phyloP scores from a whole-genome alignment of 2,329 filamentous ascomycete species.

The Pyrenophora seminiperda region DNA sequence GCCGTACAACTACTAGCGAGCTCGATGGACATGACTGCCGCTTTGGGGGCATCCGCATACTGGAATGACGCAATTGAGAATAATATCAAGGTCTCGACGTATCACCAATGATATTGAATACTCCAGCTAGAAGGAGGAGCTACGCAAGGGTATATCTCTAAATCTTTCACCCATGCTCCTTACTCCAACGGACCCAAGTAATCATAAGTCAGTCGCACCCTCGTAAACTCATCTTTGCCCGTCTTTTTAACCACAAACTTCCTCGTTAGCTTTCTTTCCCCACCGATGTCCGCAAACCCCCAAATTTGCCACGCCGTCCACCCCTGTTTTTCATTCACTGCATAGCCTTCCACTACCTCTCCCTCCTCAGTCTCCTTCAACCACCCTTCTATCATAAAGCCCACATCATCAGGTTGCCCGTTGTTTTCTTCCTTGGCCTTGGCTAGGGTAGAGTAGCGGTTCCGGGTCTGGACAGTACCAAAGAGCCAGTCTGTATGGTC shows the following conservation, averaged over 20 bases:
- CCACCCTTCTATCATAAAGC: slow-evolving; percentile 38
- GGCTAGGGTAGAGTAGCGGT: slow-evolving; percentile 53
- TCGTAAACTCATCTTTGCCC: slow-evolving; percentile 35
- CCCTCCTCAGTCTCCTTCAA: slow-evolving; percentile 36
- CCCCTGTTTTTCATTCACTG: slow-evolving; percentile 40
- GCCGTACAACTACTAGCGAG: slow-evolving; percentile 1
- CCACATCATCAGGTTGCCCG: slow-evolving; percentile 27
- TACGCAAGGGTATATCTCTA: neutral
- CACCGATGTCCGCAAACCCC: slow-evolving; percentile 42
- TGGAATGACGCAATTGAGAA: neutral
- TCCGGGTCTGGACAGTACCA: slow-evolving; percentile 69
- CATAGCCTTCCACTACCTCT: slow-evolving; percentile 43
- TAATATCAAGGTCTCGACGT: neutral
- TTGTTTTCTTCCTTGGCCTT: slow-evolving; percentile 29
- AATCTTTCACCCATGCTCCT: neutral
- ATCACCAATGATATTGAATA: neutral
- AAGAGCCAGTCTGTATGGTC: slow-evolving; percentile 81
- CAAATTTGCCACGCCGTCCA: slow-evolving; percentile 46
- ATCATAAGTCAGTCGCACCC: slow-evolving; percentile 44
- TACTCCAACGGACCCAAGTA: slow-evolving; percentile 34
- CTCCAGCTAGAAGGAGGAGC: neutral
- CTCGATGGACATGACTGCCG: slow-evolving; percentile 8
- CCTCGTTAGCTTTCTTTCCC: slow-evolving; percentile 40
- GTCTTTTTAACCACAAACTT: slow-evolving; percentile 43
- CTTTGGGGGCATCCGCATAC: neutral